Conservation (phyloP, 192 early-diverging fungal species). For the Oehlia diaphana region DNA sequence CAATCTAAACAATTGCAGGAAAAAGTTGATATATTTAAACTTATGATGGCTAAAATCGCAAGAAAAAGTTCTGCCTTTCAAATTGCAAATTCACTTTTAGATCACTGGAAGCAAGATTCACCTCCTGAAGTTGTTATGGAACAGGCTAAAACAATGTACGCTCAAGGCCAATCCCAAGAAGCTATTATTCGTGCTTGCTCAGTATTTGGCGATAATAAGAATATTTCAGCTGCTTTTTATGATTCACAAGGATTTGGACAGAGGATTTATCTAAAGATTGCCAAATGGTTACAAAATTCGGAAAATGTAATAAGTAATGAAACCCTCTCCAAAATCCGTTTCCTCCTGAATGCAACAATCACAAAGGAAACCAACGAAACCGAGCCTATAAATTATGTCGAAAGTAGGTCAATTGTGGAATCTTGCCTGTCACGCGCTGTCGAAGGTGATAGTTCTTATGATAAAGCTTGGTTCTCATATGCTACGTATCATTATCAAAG, state of each 20-base stretch:
- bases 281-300: constrained; percentile 40
- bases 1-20: neutral
- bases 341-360: neutral
- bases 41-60: constrained; percentile 18
- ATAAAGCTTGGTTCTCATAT: constrained; percentile 65
- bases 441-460: constrained; percentile 33
- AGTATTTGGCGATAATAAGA: constrained; percentile 23
- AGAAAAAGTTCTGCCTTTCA: constrained; percentile 22
- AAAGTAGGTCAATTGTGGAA: constrained; percentile 9
- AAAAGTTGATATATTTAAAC: neutral
- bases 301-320: neutral
- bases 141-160: constrained; percentile 18
- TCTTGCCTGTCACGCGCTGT: constrained; percentile 47
- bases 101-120: constrained; percentile 7
- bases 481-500: constrained; percentile 58
- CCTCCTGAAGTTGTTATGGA: constrained; percentile 16
- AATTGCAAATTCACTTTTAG: neutral
- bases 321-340: neutral
- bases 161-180: constrained; percentile 9
- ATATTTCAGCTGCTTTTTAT: constrained; percentile 6
- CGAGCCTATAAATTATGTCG: neutral
- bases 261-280: constrained; percentile 41
- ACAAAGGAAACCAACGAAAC: neutral
- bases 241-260: constrained; percentile 23
- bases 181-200: constrained; percentile 11